Conservation (phyloP, 495 filamentous ascomycete genomes). For the Barbatosphaeria neglecta region DNA sequence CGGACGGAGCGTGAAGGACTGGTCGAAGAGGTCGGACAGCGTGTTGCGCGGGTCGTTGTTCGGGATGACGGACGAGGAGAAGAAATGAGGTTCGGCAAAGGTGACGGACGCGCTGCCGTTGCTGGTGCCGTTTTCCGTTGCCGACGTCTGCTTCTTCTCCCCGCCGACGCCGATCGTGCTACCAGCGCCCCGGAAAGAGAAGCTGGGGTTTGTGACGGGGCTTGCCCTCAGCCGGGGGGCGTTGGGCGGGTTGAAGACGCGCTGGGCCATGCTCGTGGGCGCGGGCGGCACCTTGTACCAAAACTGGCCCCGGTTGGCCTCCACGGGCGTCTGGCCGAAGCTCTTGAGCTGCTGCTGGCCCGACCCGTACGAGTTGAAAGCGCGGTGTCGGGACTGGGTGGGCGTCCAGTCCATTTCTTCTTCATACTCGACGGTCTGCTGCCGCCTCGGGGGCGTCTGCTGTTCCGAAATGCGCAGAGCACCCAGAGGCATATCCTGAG, state of each 20-base stretch:
- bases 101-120: slow-evolving; percentile 11
- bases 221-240: slow-evolving; percentile 32
- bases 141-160: slow-evolving; percentile 1
- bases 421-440: slow-evolving; percentile 18
- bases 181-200: slow-evolving; percentile 27
- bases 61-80: slow-evolving; percentile 13
- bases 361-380: slow-evolving; percentile 33
- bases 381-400: slow-evolving; percentile 38
- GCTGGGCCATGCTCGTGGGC: slow-evolving; percentile 51
- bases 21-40: slow-evolving; percentile 19
- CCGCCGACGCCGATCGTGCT: not conserved
- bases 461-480: not conserved
- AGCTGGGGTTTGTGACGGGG: slow-evolving; percentile 30
- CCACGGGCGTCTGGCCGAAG: slow-evolving; percentile 45
- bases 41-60: slow-evolving; percentile 17
- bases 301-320: slow-evolving; percentile 29
- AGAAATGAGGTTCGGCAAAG: slow-evolving; percentile 14
- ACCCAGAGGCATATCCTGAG: slow-evolving; percentile 1
- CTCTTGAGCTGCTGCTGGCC: slow-evolving; percentile 34
- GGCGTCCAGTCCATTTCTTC: slow-evolving; percentile 80
- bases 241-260: slow-evolving; percentile 48
- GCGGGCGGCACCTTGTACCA: slow-evolving; percentile 53
- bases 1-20: slow-evolving; percentile 15
- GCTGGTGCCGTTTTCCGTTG: slow-evolving; percentile 1
- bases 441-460: not conserved